Evolutionary conservation across 441 rosid genomes (phyloP).

Genomic region (Omphalea diandra): DNA sequence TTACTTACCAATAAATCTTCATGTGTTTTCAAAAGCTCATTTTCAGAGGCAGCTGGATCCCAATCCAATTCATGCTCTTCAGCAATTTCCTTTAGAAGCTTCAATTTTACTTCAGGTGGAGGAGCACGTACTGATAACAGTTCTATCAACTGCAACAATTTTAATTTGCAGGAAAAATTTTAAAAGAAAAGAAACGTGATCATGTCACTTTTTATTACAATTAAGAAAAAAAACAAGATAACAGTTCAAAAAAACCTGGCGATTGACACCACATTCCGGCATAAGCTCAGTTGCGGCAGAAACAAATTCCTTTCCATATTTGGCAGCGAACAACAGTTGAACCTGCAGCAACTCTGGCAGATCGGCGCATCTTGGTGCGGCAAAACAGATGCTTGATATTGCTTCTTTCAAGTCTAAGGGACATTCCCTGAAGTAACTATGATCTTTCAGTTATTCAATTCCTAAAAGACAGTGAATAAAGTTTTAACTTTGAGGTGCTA

Average conservation of each 20-base stretch:
- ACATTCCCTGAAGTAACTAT: slow-evolving; percentile 64
- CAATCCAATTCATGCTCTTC: slow-evolving; percentile 93
- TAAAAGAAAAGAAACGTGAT: neutral
- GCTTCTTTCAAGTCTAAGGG: slow-evolving; percentile 97
- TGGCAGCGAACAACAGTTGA: slow-evolving; percentile 71
- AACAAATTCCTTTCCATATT: slow-evolving; percentile 86
- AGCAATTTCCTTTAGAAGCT: slow-evolving; percentile 92
- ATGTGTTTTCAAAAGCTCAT: slow-evolving; percentile 75
- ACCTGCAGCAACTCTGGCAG: slow-evolving; percentile 87
- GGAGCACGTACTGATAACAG: slow-evolving; percentile 87
- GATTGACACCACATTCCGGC: slow-evolving; percentile 92
- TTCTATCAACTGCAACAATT: slow-evolving; percentile 70
- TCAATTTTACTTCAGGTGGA: slow-evolving; percentile 65
- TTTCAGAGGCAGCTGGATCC: slow-evolving; percentile 89
- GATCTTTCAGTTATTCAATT: slow-evolving; percentile 13
- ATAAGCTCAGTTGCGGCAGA: slow-evolving; percentile 87
- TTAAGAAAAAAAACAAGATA: neutral
- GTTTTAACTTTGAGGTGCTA: neutral
- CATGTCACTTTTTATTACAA: neutral
- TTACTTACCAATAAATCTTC: slow-evolving; percentile 85
- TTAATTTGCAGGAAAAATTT: slow-evolving; percentile 15
- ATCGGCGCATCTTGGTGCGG: slow-evolving; percentile 98
- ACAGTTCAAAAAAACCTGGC: slow-evolving; percentile 56
- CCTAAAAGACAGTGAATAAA: neutral
- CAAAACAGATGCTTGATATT: slow-evolving; percentile 89